These are phyloP conservation scores for Epichloe baconii DNA, from an alignment of 2,329 filamentous ascomycete genomes.

Conservation along the genomic window DNA sequence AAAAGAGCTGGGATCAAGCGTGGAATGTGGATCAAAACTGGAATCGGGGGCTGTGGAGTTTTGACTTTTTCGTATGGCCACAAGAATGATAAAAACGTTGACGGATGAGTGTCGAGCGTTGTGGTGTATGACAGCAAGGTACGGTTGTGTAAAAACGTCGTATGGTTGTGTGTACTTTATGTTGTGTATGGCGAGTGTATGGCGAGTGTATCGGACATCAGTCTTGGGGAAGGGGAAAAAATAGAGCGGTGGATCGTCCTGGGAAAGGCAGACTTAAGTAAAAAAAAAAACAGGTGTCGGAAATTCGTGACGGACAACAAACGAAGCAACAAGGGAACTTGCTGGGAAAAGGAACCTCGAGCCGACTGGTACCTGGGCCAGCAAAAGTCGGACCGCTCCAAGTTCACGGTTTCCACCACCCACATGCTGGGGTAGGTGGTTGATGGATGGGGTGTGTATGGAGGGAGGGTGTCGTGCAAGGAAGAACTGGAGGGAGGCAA, in stretches of 20 bases:
- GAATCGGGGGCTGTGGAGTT: background rate
- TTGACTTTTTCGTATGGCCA: background rate
- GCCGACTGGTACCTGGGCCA: constrained; percentile 9
- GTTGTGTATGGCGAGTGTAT: background rate
- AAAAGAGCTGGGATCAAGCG: background rate
- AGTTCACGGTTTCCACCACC: no score
- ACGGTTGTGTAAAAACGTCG: background rate
- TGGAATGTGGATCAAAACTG: background rate
- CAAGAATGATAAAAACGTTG: background rate
- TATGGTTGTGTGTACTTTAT: background rate
- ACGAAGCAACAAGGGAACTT: constrained; percentile 1
- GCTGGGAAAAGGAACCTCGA: constrained; percentile 4
- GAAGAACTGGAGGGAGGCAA: no score
- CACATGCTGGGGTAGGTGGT: background rate
- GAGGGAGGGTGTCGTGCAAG: background rate
- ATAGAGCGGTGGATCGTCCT: background rate
- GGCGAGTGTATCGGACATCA: background rate
- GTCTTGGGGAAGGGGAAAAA: background rate
- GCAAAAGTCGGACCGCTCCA: background rate
- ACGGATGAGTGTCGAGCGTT: background rate
- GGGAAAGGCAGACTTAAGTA: constrained; percentile 4
- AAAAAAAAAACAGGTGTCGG: background rate
- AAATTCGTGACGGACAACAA: constrained; percentile 6
- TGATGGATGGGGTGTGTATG: background rate
- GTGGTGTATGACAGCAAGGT: background rate